Evolutionary conservation across 1,139 yeast species (phyloP), one percentile per base, ranked within the genome.

Genomic region (Saccharomyces hybrid): DNA sequence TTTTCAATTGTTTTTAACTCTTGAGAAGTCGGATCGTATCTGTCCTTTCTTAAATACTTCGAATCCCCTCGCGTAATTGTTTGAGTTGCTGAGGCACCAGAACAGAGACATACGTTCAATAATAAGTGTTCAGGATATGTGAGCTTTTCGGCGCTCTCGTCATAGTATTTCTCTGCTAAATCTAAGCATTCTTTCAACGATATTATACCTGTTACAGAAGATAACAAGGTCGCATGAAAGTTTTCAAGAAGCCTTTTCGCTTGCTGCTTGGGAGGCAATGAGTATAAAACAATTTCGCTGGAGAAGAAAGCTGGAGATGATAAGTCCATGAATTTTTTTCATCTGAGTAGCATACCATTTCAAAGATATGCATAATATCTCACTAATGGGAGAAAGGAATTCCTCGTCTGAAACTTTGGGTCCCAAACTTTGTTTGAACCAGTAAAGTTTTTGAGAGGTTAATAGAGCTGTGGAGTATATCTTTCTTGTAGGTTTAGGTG

Each of bases 301-400:
- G 56, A 54, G 27, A 58, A 55, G n/a, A 55, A 47, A 7, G 54
- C 49, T 3, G 65, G 66, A 12, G 59, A 59, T 16, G 66, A 59
- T 41, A 58, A 61, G 51, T 64, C 66, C 16, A 63, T 58, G 31
- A 61, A 32, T 29, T 60, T 59, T 59, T 50, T 63, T 65, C 28
- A 58, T 56, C 51, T 64, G 61, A n/a, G 62, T 53, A 12, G 64
- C 51, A 47, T 64, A 60, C 67, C 67, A 66, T 54, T 63, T 65
- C 34, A 64, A 54, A 4, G 63, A 57, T 1, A 56, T 54, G 2
- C 59, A 54, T 16, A 63, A 48, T 3, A 64, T 55, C 16, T 59
- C 55, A 41, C 53, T 57, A 3, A 66, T 47, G 2, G 70, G 70
- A 3, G 51, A 46, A 16, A 60, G 49, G 19, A 60, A 58, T 47